phyloP scores from a whole-genome alignment of 495 filamentous ascomycete species.

The Talaromyces adpressus region DNA sequence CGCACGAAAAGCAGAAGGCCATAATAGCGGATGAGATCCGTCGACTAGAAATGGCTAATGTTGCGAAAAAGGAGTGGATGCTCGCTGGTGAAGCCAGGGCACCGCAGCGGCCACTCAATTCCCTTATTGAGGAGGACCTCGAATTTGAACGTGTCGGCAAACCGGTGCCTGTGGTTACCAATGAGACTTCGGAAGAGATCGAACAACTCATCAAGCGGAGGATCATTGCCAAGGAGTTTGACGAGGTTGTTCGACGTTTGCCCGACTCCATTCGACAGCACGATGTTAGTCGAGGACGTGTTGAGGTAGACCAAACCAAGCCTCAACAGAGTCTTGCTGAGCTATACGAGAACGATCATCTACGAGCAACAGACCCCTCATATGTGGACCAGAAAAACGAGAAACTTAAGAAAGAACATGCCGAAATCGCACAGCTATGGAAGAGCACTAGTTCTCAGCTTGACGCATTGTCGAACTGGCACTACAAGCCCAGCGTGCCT shows the following conservation, averaged over 20 bases:
- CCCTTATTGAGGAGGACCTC: constrained; percentile 87
- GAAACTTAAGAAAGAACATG: constrained; percentile 72
- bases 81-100: constrained; percentile 84
- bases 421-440: constrained; percentile 82
- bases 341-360: constrained; percentile 88
- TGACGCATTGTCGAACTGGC: constrained; percentile 86
- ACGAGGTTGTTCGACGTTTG: constrained; percentile 80
- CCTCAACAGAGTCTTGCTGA: constrained; percentile 81
- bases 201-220: constrained; percentile 92
- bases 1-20: constrained; percentile 80
- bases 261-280: constrained; percentile 43
- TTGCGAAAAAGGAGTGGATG: constrained; percentile 89
- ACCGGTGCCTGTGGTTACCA: constrained; percentile 87
- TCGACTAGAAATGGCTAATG: constrained; percentile 77
- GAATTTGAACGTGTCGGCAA: constrained; percentile 97
- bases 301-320: constrained; percentile 85
- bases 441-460: constrained; percentile 71
- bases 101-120: constrained; percentile 76
- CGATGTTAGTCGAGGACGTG: constrained; percentile 56
- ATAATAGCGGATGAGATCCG: constrained; percentile 85
- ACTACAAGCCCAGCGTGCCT: constrained; percentile 84
- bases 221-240: constrained; percentile 85
- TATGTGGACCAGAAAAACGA: constrained; percentile 77
- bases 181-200: constrained; percentile 87
- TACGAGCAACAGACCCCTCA: constrained; percentile 65